Percentiles rank a stretch among this genome's conserved stretches.
Evolutionary conservation across 2,329 filamentous ascomycete genomes (phyloP).

Genomic region (Scleromitrula shiraiana): DNA sequence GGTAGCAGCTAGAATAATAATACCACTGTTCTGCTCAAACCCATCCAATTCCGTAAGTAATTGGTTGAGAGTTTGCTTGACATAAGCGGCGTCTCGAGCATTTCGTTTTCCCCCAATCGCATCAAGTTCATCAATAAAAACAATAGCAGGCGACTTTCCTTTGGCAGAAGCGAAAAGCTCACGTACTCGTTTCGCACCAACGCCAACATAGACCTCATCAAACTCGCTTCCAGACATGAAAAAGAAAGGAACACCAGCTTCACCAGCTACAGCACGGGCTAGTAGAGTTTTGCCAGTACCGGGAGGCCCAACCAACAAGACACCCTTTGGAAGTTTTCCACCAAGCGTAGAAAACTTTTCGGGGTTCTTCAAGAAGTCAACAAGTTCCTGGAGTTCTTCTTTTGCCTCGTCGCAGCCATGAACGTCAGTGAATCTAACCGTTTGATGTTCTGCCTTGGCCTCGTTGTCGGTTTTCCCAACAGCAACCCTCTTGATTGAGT

Average conservation of each 20-base stretch:
- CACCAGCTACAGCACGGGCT: constrained; percentile 89
- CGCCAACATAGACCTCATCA: constrained; percentile 96
- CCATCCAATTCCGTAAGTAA: constrained; percentile 94
- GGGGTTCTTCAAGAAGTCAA: constrained; percentile 91
- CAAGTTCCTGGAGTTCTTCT: constrained; percentile 92
- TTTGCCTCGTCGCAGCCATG: constrained; percentile 98
- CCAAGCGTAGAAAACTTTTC: constrained; percentile 90
- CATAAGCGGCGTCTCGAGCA: constrained; percentile 85
- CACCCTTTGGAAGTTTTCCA: constrained; percentile 94
- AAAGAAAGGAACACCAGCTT: constrained; percentile 97
- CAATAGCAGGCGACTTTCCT: constrained; percentile 79
- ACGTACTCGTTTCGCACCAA: constrained; percentile 91
- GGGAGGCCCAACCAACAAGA: constrained; percentile 87
- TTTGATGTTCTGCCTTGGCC: constrained; percentile 88
- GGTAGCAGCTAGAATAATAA: constrained; percentile 92
- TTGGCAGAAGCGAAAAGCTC: constrained; percentile 83
- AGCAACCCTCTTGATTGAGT: constrained; percentile 70
- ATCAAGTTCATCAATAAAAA: constrained; percentile 92
- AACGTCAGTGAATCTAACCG: constrained; percentile 82
- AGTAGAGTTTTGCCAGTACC: constrained; percentile 97
- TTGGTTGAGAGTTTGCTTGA: constrained; percentile 96
- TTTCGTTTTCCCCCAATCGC: constrained; percentile 93
- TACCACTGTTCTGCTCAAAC: constrained; percentile 87
- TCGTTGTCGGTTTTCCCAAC: constrained; percentile 66
- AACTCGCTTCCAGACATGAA: constrained; percentile 99